Base-by-base conservation (phyloP, 306 rosid species). In the Casuarina glauca region DNA sequence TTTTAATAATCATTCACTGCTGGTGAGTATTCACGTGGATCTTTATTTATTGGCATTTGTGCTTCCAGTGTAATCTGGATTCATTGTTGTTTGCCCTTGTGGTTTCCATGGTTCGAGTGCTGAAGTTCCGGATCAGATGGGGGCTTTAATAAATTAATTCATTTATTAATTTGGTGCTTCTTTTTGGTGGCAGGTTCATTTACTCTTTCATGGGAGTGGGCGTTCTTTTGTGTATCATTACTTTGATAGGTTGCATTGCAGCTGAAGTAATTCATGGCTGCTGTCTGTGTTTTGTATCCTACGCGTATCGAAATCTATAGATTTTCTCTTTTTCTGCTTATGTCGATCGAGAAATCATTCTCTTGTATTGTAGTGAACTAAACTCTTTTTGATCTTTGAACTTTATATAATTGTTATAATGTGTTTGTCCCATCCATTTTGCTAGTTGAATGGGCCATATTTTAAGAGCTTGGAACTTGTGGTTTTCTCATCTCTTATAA, bases 241-340 rank as follows among this genome's bases (percentile, higher is more conserved):
- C 94, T 77, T 84, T 91, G 84, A 70, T 88, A 70, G 98, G 99
- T 66, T 96, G 96, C 83, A 80, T 91, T 80, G 99, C 99, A 16
- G 97, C 98, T 76, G 97, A 91, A 87, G 81, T 88, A 75, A 76
- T 93, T 74, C 88, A 85, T 74, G 90, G 97, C 69, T 96, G 91
- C 88, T 93, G 97, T 89, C 86, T 96, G 68, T 96, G 98, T 85
- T 96, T 93, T 83, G 99, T 93, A 96, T 96, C 99, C 99, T 73
- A 26, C 84, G 57, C 43, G 20, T 53, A 66, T 35, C 42, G 7
- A 35, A 50, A 6, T 55, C 4, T 35, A 72, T 42, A 51, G 62
- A 36, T 48, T 62, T 20, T 76, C 4, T 45, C 53, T 66, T 63
- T 69, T 81, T 26, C 78, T 19, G 16, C 70, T 74, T 26, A 50